Base-by-base conservation (phyloP, 371 early-diverging fungal species). In the Mucor saturninus region DNA sequence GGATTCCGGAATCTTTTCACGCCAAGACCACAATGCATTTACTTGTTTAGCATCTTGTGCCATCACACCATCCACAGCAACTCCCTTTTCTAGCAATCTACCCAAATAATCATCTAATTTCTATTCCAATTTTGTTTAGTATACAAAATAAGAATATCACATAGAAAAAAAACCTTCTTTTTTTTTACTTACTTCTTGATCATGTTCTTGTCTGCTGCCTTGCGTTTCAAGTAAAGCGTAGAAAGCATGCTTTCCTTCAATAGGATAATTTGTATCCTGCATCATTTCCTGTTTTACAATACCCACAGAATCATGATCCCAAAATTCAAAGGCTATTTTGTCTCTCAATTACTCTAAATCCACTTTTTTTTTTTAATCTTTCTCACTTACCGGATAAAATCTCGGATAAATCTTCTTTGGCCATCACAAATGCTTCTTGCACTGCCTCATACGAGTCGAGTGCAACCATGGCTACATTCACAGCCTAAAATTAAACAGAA, bases 151-250 rank as follows among this genome's bases (percentile, higher is more conserved):
- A 4, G 26, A 64, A 40, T 21, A 35, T 28, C 28, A n/a, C 7
- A 37, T 35, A 15, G 13, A 15, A 6, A 7, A 29, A 40, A 31
- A 49, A 40, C n/a, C 8, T 15, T 15, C 55, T 3, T 14, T 59
- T 29, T 30, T 9, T 46, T 14, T 31, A 9, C 49, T 26, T 63
- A 76, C 80, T 67, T 80, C 88, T 64, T 87, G 81, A 68, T 95
- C 94, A 75, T 95, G 95, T 5, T 90, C 87, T 54, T 80, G 72
- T 67, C 89, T 85, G 56, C 89, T 88, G 4, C 95, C 95, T 60
- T 83, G 84, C 5, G 95, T 96, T 76, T 98, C 98, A 55, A 98
- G 72, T 42, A 98, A 77, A 15, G 95, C 90, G 69, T 94, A 94
- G 71, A 95, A 95, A 3, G 86, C 85, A 63, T 86, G 73, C 15